Evolutionary conservation across 2,329 filamentous ascomycete genomes (phyloP).

Genomic region (Cercospora janseana): DNA sequence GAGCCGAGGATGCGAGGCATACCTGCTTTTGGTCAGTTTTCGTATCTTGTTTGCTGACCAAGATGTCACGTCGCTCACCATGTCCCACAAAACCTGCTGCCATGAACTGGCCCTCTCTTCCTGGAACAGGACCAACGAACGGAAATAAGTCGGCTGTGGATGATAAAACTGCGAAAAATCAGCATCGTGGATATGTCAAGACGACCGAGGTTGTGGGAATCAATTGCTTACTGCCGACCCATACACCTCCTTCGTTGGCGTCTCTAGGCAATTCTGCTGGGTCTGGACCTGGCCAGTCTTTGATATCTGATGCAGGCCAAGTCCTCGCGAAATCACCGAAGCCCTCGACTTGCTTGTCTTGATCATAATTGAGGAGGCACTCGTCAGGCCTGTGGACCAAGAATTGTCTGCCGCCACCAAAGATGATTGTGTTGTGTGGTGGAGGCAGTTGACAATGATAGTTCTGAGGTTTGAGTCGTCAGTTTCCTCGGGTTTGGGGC

Average conservation of each 20-base stretch:
- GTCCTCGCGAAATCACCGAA: slow-evolving; percentile 34
- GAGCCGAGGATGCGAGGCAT: slow-evolving; percentile 39
- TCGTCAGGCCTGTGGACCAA: slow-evolving; percentile 30
- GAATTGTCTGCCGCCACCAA: slow-evolving; percentile 33
- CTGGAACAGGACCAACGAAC: slow-evolving; percentile 32
- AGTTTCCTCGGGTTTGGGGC: background rate
- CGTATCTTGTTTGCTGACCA: too few species aligned
- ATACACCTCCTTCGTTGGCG: slow-evolving; percentile 32
- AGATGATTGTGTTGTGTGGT: slow-evolving; percentile 35
- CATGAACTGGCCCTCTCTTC: slow-evolving; percentile 30
- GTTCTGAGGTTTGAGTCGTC: slow-evolving; percentile 23
- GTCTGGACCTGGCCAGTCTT: slow-evolving; percentile 27
- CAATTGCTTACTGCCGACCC: slow-evolving; percentile 35
- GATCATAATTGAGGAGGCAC: slow-evolving; percentile 29
- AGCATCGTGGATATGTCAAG: background rate
- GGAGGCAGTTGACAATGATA: slow-evolving; percentile 38
- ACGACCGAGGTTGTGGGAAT: background rate
- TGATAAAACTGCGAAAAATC: slow-evolving; percentile 17
- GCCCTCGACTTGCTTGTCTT: slow-evolving; percentile 32
- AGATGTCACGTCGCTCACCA: slow-evolving; percentile 14
- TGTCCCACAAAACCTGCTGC: slow-evolving; percentile 34
- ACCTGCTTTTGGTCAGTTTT: slow-evolving; percentile 17
- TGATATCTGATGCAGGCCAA: slow-evolving; percentile 34
- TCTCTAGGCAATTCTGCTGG: slow-evolving; percentile 26
- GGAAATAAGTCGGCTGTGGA: slow-evolving; percentile 28